Base-by-base conservation (phyloP, 2,329 filamentous ascomycete species). In the Talaromyces sp. region DNA sequence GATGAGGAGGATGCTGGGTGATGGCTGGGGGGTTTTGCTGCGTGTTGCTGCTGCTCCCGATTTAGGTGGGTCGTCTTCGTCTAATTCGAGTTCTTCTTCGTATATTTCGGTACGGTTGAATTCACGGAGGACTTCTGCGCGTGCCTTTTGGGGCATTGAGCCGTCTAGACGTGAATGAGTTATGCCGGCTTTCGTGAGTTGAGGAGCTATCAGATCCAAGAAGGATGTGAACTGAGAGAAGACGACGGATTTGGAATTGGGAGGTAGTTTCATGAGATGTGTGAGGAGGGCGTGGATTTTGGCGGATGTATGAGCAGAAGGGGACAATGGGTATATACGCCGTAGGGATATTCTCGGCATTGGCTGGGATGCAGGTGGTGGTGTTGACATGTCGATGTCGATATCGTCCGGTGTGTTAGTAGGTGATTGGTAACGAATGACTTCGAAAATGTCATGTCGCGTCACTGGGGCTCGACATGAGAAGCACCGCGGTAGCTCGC, bases 141-240 rank as follows among this genome's bases (percentile, higher is more conserved):
- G 89, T 3, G 89, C 83, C 75, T 94, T 94, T 70, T 99, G 95
- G 0, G 89, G 82, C 88, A 98, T 94, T 19, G 89, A 88, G 3
- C 95, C 95, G 75, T 99, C 95, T 47, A 99, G 89, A 6, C 95
- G 91, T n/a, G 98, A 83, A 73, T 89, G 91, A 0, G 85, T 83
- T 72, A 99, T 91, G 45, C 90, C 89, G 14, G 88, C 87, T 49
- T 87, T 85, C 1, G 81, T 75, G 3, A 99, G 85, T 0, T 92
- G 91, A 0, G 92, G 91, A 69, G 93, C 90, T 68, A 99, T 96
- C 13, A 99, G 87, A 68, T 93, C 89, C 70, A 99, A 86, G 76
- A 98, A 99, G 0, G 93, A 96, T 0, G 95, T 99, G 77, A 99
- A 99, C 77, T 99, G 95, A 64, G 91, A 95, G 79, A 99, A 99